Evolutionary conservation across 331 rosid genomes (phyloP), one percentile per base, ranked within the genome.

Genomic region (Acacia pycnantha): DNA sequence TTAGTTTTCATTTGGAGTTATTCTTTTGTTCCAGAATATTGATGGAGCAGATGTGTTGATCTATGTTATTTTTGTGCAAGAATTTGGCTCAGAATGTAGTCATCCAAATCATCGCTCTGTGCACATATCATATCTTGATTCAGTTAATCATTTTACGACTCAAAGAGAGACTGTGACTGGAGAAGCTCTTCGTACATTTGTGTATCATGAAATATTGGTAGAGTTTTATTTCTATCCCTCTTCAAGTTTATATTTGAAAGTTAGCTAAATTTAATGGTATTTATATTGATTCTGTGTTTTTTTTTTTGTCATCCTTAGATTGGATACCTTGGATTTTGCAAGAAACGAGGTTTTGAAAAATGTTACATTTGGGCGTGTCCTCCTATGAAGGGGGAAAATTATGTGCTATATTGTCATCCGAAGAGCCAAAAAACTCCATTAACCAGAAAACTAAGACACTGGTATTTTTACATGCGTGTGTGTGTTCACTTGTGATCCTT

Each of bases 201-300:
- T 89, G 80, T 93, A 91, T 79, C 98, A 93, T 66, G 93, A 93
- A 84, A 85, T 93, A 76, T 29, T 93, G 90, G 97, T 90, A 81
- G 16, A 80, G 67, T 53, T 2, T 4, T 50, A 72, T 80, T 61
- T 19, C 73, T 0, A 77, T 1, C 7, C 22, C 43, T 26, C 53
- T 68, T 50, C 58, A 15, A 41, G 31, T 44, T 65, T 35, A 21
- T 43, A 40, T 65, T 51, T 56, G n/a, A 29, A 44, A 16, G 19
- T 70, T 65, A 44, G 79, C 70, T 75, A 40, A 44, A 65, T 27
- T 12, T 61, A 31, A 73, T 12, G 37, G 19, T 22, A 22, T 64
- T 4, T 62, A n/a, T 35, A 18, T 70, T 82, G 19, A 11, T 82
- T 82, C 24, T 13, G 33, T 16, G 7, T n/a, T 29, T 2, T 21